A percentile compares a stretch with the other conserved stretches of the same genome.
These are phyloP conservation scores for Lactifluus hygrophoroides DNA, from an alignment of 768 basidiomycete genomes.

Conservation along the genomic window DNA sequence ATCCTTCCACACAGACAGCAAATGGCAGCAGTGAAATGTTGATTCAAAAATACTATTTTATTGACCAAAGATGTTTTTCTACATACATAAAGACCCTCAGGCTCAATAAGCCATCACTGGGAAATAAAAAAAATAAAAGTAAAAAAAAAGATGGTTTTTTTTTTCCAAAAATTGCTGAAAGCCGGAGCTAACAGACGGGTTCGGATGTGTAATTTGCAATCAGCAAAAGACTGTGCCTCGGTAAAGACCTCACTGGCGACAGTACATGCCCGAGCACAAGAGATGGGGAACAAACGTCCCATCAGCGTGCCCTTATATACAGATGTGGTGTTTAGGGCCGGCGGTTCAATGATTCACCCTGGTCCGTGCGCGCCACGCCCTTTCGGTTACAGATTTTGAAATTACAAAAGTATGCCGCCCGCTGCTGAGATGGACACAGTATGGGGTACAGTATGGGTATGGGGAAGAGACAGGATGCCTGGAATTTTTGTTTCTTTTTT, in stretches of 20 bases:
- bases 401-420: too few species aligned
- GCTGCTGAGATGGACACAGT: too few species aligned
- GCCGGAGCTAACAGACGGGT: slow-evolving; percentile 86
- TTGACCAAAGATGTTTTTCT: not conserved
- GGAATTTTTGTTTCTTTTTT: too few species aligned
- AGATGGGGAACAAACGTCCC: slow-evolving; percentile 24
- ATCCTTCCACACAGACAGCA: too few species aligned
- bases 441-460: too few species aligned
- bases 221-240: slow-evolving; percentile 94
- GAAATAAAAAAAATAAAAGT: not conserved
- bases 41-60: not conserved
- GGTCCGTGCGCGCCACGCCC: slow-evolving; percentile 14
- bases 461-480: too few species aligned
- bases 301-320: slow-evolving; percentile 28
- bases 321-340: slow-evolving; percentile 16
- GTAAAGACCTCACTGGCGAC: slow-evolving; percentile 94
- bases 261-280: slow-evolving; percentile 94
- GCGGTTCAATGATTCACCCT: not conserved
- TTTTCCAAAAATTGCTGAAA: slow-evolving; percentile 87
- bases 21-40: too few species aligned
- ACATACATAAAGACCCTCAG: not conserved
- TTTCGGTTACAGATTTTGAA: too few species aligned
- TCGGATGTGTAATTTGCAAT: slow-evolving; percentile 98
- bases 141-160: not conserved
- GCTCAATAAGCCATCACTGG: slow-evolving; percentile 10